Evolutionary conservation across 306 rosid species (phyloP).

Genomic region (Trifolium repens): DNA sequence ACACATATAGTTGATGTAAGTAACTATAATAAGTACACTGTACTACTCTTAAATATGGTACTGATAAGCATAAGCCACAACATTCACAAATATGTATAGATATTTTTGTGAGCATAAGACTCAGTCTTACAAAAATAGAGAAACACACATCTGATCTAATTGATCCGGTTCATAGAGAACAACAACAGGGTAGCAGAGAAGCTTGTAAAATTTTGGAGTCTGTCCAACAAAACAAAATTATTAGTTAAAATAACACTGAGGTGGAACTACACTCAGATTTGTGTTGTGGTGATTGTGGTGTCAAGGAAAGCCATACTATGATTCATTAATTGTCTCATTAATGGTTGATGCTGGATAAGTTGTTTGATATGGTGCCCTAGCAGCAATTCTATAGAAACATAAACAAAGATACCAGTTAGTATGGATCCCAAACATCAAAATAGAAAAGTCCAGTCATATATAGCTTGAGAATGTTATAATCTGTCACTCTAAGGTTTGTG

Average conservation of each 20-base stretch:
- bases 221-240: not conserved
- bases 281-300: constrained; percentile 52
- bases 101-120: constrained; percentile 3
- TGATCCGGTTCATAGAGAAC: not conserved
- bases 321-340: constrained; percentile 47
- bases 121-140: not conserved
- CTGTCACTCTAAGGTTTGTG: not conserved
- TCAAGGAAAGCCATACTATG: constrained; percentile 73
- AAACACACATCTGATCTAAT: not conserved
- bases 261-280: constrained; percentile 45
- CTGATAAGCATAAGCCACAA: constrained; percentile 2
- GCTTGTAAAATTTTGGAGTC: not conserved
- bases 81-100: constrained; percentile 1
- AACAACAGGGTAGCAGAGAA: not conserved
- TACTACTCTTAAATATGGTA: not conserved
- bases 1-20: not conserved
- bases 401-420: not conserved
- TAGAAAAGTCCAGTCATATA: not conserved
- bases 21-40: not conserved
- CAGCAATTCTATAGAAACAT: constrained; percentile 58
- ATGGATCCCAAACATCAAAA: constrained; percentile 1
- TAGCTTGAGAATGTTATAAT: too few relatives aligned
- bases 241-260: constrained; percentile 13
- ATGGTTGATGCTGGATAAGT: constrained; percentile 28
- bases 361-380: constrained; percentile 67